Percentiles rank a stretch among this genome's conserved stretches.
Conservation (phyloP, 495 filamentous ascomycete species). For the Xanthoparmelia taractica region DNA sequence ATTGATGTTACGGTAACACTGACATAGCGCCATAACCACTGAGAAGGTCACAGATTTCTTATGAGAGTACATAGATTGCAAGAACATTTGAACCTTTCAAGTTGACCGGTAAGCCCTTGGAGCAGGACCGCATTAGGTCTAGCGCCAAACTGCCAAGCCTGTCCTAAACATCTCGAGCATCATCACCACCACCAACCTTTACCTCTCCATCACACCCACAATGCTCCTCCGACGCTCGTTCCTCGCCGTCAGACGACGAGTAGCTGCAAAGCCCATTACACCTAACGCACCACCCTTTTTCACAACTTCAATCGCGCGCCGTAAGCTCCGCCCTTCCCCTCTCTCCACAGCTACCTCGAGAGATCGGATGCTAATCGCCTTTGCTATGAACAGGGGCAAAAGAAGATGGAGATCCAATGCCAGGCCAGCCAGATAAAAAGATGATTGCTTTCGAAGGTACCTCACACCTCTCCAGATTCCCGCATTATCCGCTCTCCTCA, state of each 20-base stretch:
- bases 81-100: no score
- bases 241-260: constrained; percentile 62
- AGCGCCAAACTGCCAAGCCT: no score
- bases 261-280: constrained; percentile 34
- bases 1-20: no score
- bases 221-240: constrained; percentile 84
- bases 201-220: not conserved
- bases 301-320: constrained; percentile 42
- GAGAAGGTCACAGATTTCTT: no score
- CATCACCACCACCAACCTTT: no score
- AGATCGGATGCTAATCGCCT: constrained; percentile 28
- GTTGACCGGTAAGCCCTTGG: no score
- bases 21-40: no score
- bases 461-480: constrained; percentile 2
- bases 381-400: constrained; percentile 15
- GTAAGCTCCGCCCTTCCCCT: constrained; percentile 33
- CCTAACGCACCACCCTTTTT: constrained; percentile 33
- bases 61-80: no score
- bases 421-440: constrained; percentile 20
- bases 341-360: constrained; percentile 21
- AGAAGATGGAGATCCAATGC: constrained; percentile 20
- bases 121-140: no score
- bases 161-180: no score
- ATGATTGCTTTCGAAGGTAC: constrained; percentile 26
- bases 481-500: not conserved